phyloP scores from a whole-genome alignment of 805 yeast genomes.

The Cyberlindnera subsufficiens region DNA sequence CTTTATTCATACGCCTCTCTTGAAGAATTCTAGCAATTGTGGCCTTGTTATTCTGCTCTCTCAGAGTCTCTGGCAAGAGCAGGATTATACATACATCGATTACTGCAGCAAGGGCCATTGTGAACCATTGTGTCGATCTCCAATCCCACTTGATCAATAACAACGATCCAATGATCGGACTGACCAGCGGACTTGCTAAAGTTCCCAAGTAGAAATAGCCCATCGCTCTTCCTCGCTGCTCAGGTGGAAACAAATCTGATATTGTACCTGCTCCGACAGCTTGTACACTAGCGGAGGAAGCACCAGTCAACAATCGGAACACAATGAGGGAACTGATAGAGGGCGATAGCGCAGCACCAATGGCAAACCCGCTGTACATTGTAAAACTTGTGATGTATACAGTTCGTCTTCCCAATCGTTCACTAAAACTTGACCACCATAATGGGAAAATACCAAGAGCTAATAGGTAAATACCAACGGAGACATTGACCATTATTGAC shows the following conservation, averaged over 20 bases:
- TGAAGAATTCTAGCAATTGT: conserved; percentile 41
- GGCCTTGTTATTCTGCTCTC: conserved; percentile 47
- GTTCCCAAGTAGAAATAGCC: conserved; percentile 81
- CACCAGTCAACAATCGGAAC: conserved; percentile 70
- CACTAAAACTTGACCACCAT: conserved; percentile 86
- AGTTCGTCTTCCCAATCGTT: conserved; percentile 66
- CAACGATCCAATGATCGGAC: conserved; percentile 79
- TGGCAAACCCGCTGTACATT: conserved; percentile 56
- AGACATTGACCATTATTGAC: conserved; percentile 58
- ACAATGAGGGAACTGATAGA: conserved; percentile 57
- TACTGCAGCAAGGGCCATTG: conserved; percentile 60
- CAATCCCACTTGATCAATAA: conserved; percentile 71
- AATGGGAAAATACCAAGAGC: conserved; percentile 76
- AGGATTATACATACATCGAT: conserved; percentile 44
- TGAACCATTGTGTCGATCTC: conserved; percentile 86
- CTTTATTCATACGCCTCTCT: conserved; percentile 25
- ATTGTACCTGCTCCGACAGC: conserved; percentile 89
- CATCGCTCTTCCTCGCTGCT: conserved; percentile 72
- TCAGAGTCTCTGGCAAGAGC: conserved; percentile 70
- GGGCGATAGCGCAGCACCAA: conserved; percentile 67
- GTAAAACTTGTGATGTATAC: conserved; percentile 66
- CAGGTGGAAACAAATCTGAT: conserved; percentile 61
- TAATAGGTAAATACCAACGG: conserved; percentile 73
- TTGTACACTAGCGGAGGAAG: conserved; percentile 79
- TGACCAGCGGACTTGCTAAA: conserved; percentile 68